A percentile compares a stretch with the other conserved stretches of the same genome.
Evolutionary conservation across 1,139 yeast species (phyloP).

Genomic region (Hemisphaericaspora lyxosophila): DNA sequence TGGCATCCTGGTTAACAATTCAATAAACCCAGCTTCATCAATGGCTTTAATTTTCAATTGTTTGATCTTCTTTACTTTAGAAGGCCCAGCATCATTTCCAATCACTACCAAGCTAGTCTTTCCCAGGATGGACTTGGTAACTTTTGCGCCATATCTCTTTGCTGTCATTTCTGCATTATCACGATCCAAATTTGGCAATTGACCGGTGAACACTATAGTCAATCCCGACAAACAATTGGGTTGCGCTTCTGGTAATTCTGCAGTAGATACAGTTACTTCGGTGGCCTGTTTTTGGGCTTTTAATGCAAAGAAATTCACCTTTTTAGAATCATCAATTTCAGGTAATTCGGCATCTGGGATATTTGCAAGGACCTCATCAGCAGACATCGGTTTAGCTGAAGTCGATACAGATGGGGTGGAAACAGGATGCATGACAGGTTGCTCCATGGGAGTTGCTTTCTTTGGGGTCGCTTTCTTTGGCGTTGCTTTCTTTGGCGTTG

Average conservation of each 20-base stretch:
- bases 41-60: conserved; percentile 75
- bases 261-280: conserved; percentile 35
- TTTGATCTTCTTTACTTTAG: conserved; percentile 81
- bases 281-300: conserved; percentile 16
- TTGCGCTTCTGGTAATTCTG: conserved; percentile 68
- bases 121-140: conserved; percentile 81
- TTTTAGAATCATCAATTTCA: conserved; percentile 49
- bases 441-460: conserved; percentile 6
- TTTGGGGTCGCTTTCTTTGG: conserved; percentile 6
- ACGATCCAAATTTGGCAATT: conserved; percentile 75
- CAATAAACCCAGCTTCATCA: conserved; percentile 81
- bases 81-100: conserved; percentile 97
- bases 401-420: not conserved
- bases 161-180: conserved; percentile 75
- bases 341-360: conserved; percentile 75
- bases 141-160: conserved; percentile 89
- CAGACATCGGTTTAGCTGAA: conserved; percentile 28
- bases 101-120: conserved; percentile 87
- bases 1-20: conserved; percentile 77
- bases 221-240: conserved; percentile 84
- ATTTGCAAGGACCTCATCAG: conserved; percentile 53
- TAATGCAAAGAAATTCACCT: conserved; percentile 51
- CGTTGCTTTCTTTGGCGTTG: conserved; percentile 5
- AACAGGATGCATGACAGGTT: too few relatives aligned
- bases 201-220: conserved; percentile 92